These are phyloP conservation scores for Aegilops bicornis DNA, from an alignment of 176 grass and related monocot genomes.

Conservation along the genomic window DNA sequence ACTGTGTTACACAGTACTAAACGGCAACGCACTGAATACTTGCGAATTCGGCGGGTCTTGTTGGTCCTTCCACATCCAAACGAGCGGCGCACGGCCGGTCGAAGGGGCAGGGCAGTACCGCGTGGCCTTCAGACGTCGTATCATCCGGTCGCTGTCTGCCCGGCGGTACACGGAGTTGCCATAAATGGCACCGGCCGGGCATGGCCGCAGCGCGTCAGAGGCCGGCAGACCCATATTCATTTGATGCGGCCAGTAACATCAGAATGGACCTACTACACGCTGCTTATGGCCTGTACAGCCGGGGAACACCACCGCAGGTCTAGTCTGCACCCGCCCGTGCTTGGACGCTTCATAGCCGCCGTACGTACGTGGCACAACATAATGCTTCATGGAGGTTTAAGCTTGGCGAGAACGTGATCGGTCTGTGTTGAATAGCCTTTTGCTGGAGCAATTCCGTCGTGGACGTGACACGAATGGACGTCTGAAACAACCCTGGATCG, in stretches of 20 bases:
- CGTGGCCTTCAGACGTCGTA: constrained; percentile 23
- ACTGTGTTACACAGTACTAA: neutral
- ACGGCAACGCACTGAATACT: too few species aligned
- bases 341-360: neutral
- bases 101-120: neutral
- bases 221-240: neutral
- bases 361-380: neutral
- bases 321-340: neutral
- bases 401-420: too few species aligned
- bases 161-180: constrained; percentile 26
- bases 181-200: constrained; percentile 23
- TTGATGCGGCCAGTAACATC: neutral
- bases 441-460: too few species aligned
- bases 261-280: neutral
- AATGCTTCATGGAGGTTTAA: neutral
- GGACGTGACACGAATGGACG: too few species aligned
- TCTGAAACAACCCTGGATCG: too few species aligned
- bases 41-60: neutral
- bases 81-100: neutral
- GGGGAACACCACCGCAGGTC: neutral
- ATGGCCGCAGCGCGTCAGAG: neutral
- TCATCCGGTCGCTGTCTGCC: neutral
- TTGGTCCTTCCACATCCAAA: neutral
- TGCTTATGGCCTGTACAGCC: neutral
- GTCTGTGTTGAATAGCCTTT: too few species aligned